phyloP scores from a whole-genome alignment of 768 basidiomycete species.

The Podaxis sp. region DNA sequence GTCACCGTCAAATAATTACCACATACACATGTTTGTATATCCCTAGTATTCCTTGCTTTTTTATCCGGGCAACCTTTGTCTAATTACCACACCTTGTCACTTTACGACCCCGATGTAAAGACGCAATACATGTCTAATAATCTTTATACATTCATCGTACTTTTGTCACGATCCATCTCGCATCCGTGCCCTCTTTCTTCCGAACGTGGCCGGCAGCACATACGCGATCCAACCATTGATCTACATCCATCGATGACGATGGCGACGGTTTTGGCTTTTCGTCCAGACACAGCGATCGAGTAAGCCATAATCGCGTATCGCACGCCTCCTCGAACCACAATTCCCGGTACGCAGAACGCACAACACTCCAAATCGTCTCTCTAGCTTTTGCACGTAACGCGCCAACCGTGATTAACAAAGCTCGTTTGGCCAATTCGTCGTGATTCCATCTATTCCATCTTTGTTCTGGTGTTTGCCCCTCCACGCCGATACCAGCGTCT shows the following conservation, averaged over 20 bases:
- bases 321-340: conserved; percentile 39
- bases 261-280: neutral
- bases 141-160: conserved; percentile 27
- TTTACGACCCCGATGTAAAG: neutral
- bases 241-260: conserved; percentile 24
- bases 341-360: conserved; percentile 67
- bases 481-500: neutral
- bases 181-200: conserved; percentile 54
- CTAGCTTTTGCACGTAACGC: conserved; percentile 49
- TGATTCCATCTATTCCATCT: neutral
- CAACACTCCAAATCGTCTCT: conserved; percentile 53
- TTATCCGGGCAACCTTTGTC: neutral
- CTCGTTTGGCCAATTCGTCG: conserved; percentile 29
- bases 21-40: neutral
- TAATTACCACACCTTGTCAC: neutral
- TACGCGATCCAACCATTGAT: conserved; percentile 48
- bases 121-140: neutral
- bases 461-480: neutral
- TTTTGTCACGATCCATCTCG: conserved; percentile 63
- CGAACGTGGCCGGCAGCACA: conserved; percentile 44
- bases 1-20: conserved; percentile 39
- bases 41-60: neutral
- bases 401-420: conserved; percentile 44
- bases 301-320: conserved; percentile 46
- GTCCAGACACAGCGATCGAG: conserved; percentile 44